Evolutionary conservation across 805 yeast genomes (phyloP).

Genomic region (Ogataea sp.): DNA sequence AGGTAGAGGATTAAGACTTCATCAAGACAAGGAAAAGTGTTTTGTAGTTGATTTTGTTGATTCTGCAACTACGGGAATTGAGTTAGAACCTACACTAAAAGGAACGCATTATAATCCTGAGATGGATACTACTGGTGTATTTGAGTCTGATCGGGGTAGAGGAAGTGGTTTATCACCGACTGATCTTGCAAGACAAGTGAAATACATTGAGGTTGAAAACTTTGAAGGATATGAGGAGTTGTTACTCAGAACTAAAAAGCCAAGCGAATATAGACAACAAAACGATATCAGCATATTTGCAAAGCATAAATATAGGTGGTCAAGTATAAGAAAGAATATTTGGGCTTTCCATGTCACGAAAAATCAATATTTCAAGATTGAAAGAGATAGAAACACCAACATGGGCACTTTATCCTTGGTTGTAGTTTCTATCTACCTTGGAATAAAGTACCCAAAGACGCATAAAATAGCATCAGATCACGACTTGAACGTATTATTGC

Average conservation of each 20-base stretch:
- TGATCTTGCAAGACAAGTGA: slow-evolving; percentile 9
- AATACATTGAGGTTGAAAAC: slow-evolving; percentile 20
- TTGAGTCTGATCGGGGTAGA: background rate
- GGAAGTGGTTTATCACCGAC: too few species aligned
- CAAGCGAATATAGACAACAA: slow-evolving; percentile 5
- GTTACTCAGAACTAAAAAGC: slow-evolving; percentile 9
- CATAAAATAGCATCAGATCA: slow-evolving; percentile 4
- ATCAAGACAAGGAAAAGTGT: slow-evolving; percentile 55
- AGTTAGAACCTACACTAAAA: slow-evolving; percentile 14
- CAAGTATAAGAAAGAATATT: slow-evolving; percentile 10
- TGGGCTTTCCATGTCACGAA: slow-evolving; percentile 15
- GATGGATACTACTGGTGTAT: slow-evolving; percentile 9
- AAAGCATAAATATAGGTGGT: slow-evolving; percentile 8
- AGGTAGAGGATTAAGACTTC: slow-evolving; percentile 76
- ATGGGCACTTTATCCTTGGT: slow-evolving; percentile 6
- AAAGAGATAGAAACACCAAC: slow-evolving; percentile 8
- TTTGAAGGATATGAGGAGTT: slow-evolving; percentile 20
- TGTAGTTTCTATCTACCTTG: slow-evolving; percentile 5
- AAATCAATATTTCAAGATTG: slow-evolving; percentile 12
- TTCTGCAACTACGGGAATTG: slow-evolving; percentile 28
- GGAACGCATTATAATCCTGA: slow-evolving; percentile 9
- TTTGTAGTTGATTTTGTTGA: slow-evolving; percentile 76
- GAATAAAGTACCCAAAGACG: slow-evolving; percentile 10
- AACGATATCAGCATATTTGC: slow-evolving; percentile 2
- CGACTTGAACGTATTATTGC: slow-evolving; percentile 12